A percentile compares a stretch with the other conserved stretches of the same genome.
Conservation (phyloP, 129 eudicot species). For the Centella asiatica region DNA sequence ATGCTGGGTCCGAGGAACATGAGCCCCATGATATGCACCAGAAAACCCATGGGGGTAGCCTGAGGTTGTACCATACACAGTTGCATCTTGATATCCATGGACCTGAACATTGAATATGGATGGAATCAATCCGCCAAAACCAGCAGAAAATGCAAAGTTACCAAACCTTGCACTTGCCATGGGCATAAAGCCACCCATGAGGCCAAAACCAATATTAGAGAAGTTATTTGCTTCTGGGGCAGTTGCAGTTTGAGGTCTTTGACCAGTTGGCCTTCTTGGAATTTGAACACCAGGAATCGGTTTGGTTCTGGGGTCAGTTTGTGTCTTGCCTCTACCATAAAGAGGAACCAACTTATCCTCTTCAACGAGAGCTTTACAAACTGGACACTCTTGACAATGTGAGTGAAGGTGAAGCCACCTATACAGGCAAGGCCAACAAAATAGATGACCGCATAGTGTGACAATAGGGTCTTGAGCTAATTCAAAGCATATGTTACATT, state of each 20-base stretch:
- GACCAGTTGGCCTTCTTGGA: slow-evolving; percentile 21
- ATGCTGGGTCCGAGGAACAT: slow-evolving; percentile 23
- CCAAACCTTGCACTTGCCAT: slow-evolving; percentile 10
- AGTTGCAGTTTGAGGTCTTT: slow-evolving; percentile 22
- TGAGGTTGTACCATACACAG: slow-evolving; percentile 4
- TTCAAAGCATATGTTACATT: slow-evolving; percentile 23
- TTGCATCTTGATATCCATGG: slow-evolving; percentile 6
- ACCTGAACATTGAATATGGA: slow-evolving; percentile 6
- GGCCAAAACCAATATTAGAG: slow-evolving; percentile 9
- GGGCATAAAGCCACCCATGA: slow-evolving; percentile 13
- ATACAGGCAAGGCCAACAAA: slow-evolving; percentile 24
- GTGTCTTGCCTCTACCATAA: slow-evolving; percentile 18
- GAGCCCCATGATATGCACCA: slow-evolving; percentile 9
- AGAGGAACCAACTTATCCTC: slow-evolving; percentile 19
- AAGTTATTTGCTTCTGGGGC: slow-evolving; percentile 5
- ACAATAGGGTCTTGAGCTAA: slow-evolving; percentile 25
- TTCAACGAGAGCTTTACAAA: slow-evolving; percentile 3
- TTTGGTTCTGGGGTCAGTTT: slow-evolving; percentile 14
- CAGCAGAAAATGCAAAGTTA: slow-evolving; percentile 19
- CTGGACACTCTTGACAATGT: too few relatives aligned
- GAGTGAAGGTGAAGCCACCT: slow-evolving; percentile 22
- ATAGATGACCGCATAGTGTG: slow-evolving; percentile 24
- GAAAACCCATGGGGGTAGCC: slow-evolving; percentile 2
- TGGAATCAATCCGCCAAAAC: slow-evolving; percentile 15
- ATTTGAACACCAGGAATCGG: slow-evolving; percentile 15